Conservation (phyloP, 805 yeast species). For the Yamadazyma takamatsuzukensis region DNA sequence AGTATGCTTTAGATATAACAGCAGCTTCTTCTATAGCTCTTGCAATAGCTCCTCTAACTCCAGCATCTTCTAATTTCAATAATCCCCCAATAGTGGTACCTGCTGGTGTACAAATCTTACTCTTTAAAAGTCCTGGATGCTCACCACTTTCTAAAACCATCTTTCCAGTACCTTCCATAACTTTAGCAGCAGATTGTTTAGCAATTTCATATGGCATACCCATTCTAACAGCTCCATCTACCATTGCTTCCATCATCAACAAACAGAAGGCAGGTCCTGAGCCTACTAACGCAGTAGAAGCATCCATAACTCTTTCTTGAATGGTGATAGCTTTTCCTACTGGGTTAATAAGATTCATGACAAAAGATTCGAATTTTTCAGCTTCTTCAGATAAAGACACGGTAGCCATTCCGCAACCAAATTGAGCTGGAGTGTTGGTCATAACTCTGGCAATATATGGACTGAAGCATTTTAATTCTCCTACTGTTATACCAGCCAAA, state of each 20-base stretch:
- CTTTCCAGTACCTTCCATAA: conserved; percentile 88
- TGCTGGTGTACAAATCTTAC: conserved; percentile 93
- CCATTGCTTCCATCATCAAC: conserved; percentile 83
- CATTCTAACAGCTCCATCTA: conserved; percentile 92
- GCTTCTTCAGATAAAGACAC: conserved; percentile 67
- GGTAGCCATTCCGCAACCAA: conserved; percentile 91
- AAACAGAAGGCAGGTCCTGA: conserved; percentile 95
- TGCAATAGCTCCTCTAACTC: conserved; percentile 82
- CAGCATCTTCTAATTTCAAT: conserved; percentile 86
- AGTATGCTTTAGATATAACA: conserved; percentile 58
- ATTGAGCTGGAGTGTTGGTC: conserved; percentile 96
- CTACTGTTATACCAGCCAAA: conserved; percentile 90
- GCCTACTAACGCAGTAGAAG: conserved; percentile 91
- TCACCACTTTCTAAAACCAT: conserved; percentile 79
- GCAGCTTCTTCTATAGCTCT: conserved; percentile 92
- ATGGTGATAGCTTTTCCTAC: conserved; percentile 65
- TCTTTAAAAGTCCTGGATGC: conserved; percentile 86
- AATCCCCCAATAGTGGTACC: conserved; percentile 97
- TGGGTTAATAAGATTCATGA: conserved; percentile 52
- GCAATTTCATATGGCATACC: conserved; percentile 88
- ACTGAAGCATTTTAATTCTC: conserved; percentile 53
- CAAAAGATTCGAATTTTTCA: conserved; percentile 42
- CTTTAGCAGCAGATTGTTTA: conserved; percentile 84
- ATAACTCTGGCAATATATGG: conserved; percentile 80
- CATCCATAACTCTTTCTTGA: conserved; percentile 94